A percentile compares a stretch with the other conserved stretches of the same genome.
These are phyloP conservation scores for Vachellia pachyceras DNA, from an alignment of 306 rosid species.

Conservation along the genomic window DNA sequence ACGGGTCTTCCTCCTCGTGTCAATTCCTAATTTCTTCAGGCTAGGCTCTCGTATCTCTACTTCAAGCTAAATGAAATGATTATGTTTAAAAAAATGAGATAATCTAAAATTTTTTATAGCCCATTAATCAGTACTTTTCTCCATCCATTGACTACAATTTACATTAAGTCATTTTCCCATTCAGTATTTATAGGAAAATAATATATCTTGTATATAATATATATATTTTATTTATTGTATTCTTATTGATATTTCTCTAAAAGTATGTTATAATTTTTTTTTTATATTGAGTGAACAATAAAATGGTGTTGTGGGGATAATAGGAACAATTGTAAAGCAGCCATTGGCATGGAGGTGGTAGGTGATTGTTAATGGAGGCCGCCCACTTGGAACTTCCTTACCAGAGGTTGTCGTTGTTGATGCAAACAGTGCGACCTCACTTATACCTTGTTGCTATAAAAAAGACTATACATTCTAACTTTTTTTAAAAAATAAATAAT, in stretches of 20 bases:
- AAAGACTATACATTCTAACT: neutral
- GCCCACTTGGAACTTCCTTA: constrained; percentile 46
- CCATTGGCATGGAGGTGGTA: constrained; percentile 37
- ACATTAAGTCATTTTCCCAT: neutral
- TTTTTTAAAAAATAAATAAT: neutral
- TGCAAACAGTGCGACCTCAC: neutral
- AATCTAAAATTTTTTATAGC: too few species aligned
- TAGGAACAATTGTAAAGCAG: neutral
- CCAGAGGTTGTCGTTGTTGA: neutral
- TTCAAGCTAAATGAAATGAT: neutral
- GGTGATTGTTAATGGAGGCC: constrained; percentile 52
- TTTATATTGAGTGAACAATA: neutral
- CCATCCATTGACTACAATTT: neutral
- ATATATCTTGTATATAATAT: neutral
- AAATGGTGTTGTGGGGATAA: neutral
- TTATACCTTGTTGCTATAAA: neutral
- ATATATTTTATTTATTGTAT: neutral
- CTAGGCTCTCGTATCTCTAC: neutral
- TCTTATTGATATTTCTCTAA: neutral
- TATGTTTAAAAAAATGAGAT: neutral
- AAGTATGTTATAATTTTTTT: too few species aligned
- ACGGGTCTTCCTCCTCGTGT: neutral
- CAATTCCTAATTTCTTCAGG: neutral
- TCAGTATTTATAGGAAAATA: neutral
- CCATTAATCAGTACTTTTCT: neutral